A percentile compares a stretch with the other conserved stretches of the same genome.
Evolutionary conservation across 2,329 filamentous ascomycete species (phyloP).

Genomic region (Pseudodiploospora longispora): DNA sequence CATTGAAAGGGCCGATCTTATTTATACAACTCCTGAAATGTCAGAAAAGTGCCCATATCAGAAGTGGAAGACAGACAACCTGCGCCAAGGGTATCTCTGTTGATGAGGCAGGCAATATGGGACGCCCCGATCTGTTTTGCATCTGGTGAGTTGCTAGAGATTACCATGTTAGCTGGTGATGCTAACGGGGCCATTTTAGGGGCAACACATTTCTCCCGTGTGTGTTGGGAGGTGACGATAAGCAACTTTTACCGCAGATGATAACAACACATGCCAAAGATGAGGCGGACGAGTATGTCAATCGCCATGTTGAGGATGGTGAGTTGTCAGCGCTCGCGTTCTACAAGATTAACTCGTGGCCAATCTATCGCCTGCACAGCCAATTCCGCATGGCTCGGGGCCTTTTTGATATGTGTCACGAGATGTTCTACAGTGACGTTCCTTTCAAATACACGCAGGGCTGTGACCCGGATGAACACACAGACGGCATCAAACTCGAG

Average conservation of each 20-base stretch:
- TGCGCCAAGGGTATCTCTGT: constrained; percentile 11
- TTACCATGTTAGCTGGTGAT: too few relatives aligned
- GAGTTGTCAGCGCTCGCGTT: constrained; percentile 9
- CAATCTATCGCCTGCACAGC: constrained; percentile 10
- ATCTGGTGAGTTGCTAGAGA: constrained; percentile 8
- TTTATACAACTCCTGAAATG: constrained; percentile 9
- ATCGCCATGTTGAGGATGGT: constrained; percentile 6
- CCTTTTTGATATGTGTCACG: constrained; percentile 12
- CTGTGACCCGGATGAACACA: neutral
- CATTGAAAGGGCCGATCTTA: constrained; percentile 4
- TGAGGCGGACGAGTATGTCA: neutral
- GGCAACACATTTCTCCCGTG: constrained; percentile 15
- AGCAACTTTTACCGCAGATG: constrained; percentile 10
- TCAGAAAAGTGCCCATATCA: neutral
- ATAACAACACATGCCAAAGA: constrained; percentile 1
- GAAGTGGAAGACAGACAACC: constrained; percentile 3
- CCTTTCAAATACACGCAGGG: constrained; percentile 5
- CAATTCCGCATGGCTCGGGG: constrained; percentile 15
- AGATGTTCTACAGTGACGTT: constrained; percentile 9
- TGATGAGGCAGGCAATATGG: constrained; percentile 16
- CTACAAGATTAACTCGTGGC: constrained; percentile 8
- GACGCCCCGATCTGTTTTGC: constrained; percentile 13
- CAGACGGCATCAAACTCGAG: neutral
- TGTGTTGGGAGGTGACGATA: constrained; percentile 13
- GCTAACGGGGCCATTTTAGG: too few relatives aligned